Conservation (phyloP, 2,329 filamentous ascomycete species). For the Fusarium acutatum region DNA sequence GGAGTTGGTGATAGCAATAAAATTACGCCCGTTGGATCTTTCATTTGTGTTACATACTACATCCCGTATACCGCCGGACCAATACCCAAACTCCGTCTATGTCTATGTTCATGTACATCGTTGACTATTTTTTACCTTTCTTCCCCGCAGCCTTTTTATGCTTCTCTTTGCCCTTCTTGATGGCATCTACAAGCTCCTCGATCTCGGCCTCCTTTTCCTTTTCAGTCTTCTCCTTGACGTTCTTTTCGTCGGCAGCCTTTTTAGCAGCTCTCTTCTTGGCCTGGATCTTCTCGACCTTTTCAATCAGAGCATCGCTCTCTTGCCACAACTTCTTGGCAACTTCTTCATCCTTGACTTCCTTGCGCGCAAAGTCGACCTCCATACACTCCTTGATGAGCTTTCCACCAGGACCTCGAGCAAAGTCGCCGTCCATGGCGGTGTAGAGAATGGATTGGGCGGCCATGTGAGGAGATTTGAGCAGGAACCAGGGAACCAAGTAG, state of each 20-base stretch:
- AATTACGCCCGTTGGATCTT: conserved; percentile 9
- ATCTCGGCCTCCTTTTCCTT: conserved; percentile 45
- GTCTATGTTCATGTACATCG: conserved; percentile 28
- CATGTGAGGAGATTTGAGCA: conserved; percentile 84
- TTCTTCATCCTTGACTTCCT: conserved; percentile 80
- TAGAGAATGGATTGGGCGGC: conserved; percentile 88
- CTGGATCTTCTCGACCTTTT: conserved; percentile 75
- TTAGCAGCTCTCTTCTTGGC: conserved; percentile 62
- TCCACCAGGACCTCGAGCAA: conserved; percentile 71
- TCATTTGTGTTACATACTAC: neutral
- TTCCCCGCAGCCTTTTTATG: conserved; percentile 38
- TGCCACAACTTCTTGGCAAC: conserved; percentile 90
- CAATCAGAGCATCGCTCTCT: conserved; percentile 84
- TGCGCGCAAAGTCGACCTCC: conserved; percentile 74
- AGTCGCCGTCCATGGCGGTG: conserved; percentile 82
- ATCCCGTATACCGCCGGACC: conserved; percentile 7
- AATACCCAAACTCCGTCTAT: conserved; percentile 34
- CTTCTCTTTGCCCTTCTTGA: conserved; percentile 53
- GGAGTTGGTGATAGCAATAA: conserved; percentile 7
- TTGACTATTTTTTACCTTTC: conserved; percentile 37
- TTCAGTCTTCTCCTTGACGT: conserved; percentile 49
- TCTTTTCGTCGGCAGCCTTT: conserved; percentile 50
- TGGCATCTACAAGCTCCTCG: conserved; percentile 52
- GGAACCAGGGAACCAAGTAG: conserved; percentile 85
- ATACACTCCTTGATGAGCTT: conserved; percentile 89